These are phyloP conservation scores for Irpex rosettiformis DNA, from an alignment of 1,284 basidiomycete species.

Conservation along the genomic window DNA sequence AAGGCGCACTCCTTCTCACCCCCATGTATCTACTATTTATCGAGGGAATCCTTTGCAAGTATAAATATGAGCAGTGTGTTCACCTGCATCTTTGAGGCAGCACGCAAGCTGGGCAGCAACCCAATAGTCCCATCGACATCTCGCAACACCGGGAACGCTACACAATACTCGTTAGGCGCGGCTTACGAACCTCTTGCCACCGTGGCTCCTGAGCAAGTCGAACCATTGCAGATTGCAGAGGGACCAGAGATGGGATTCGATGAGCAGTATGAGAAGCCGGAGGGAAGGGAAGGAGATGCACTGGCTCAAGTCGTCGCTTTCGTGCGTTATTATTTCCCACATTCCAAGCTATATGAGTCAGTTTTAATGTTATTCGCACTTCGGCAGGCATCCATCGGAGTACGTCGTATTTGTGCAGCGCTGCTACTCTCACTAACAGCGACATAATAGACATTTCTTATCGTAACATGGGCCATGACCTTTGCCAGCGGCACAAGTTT, in stretches of 20 bases:
- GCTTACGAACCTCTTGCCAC: constrained; percentile 10
- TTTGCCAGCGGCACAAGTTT: constrained; percentile 42
- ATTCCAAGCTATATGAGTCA: too few species aligned
- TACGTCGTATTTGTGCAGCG: constrained; percentile 16
- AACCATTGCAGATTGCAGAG: constrained; percentile 17
- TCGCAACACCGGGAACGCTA: background rate
- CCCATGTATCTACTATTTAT: background rate
- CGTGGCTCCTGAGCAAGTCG: constrained; percentile 4
- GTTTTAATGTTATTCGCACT: too few species aligned
- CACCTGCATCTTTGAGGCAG: background rate
- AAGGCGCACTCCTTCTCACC: background rate
- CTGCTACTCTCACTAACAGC: constrained; percentile 10
- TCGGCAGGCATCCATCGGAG: constrained; percentile 23
- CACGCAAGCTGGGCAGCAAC: background rate
- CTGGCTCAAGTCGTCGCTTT: constrained; percentile 36
- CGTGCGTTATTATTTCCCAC: constrained; percentile 28
- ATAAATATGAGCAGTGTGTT: background rate
- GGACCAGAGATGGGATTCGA: constrained; percentile 32
- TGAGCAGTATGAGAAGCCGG: constrained; percentile 34
- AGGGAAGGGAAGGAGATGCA: constrained; percentile 38
- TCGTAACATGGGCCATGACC: constrained; percentile 52
- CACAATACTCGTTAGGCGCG: background rate
- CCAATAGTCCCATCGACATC: background rate
- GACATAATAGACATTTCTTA: constrained; percentile 38
- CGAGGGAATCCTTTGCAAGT: background rate